These are phyloP conservation scores for Akanthomyces muscarius DNA, from an alignment of 2,329 filamentous ascomycete species.

Conservation along the genomic window DNA sequence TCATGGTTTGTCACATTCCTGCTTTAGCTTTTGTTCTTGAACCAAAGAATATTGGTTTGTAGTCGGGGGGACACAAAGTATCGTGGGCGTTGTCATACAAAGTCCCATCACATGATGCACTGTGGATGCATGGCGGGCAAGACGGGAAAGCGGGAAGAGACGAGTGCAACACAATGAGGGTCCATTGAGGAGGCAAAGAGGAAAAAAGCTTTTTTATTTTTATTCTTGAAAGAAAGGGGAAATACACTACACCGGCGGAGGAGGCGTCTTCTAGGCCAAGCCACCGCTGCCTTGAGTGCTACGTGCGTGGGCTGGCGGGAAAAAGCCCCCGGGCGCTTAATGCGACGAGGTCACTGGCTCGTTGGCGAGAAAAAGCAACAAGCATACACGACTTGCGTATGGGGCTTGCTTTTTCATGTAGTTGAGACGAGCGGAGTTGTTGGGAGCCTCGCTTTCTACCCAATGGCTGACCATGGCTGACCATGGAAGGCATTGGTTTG, in stretches of 20 bases:
- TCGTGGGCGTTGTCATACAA: no score
- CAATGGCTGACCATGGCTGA: no score
- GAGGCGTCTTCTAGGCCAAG: background rate
- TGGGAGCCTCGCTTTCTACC: no score
- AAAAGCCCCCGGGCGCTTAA: background rate
- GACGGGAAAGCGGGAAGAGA: background rate
- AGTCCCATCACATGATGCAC: conserved; percentile 8
- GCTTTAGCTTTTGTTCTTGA: background rate
- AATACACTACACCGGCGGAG: background rate
- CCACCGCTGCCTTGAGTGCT: background rate
- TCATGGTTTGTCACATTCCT: no score
- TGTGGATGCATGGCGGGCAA: conserved; percentile 6
- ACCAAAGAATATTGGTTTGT: background rate
- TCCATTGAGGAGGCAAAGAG: background rate
- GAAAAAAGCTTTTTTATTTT: no score
- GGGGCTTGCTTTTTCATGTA: no score
- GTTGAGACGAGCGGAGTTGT: no score
- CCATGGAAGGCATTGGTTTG: no score
- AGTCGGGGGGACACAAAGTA: background rate
- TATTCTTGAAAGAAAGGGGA: background rate
- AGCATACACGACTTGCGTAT: no score
- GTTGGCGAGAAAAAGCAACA: background rate
- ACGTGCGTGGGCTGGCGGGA: background rate
- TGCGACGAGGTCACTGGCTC: background rate
- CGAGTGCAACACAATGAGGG: background rate